Base-by-base conservation (phyloP, 208 protist genomes). In the Acanthamoeba castellanii region DNA sequence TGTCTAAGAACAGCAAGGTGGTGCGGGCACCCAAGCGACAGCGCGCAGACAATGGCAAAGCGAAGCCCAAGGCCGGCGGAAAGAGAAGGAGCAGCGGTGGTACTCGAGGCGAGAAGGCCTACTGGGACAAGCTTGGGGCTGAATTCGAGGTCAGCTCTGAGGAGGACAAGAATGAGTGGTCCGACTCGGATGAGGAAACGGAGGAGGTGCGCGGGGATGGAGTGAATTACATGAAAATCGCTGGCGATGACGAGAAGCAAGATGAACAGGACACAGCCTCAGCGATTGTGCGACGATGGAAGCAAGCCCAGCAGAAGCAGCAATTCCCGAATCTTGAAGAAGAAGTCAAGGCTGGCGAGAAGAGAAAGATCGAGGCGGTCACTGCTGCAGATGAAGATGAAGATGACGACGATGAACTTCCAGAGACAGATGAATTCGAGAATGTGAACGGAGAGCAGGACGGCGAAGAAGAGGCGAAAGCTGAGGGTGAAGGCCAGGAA, bases 131-230 rank as follows among this genome's bases (percentile, higher is more conserved):
- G 78, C 5, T 57, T 5, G 78, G 78, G 6, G 47, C 47, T 16
- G 22, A 87, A 37, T 87, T 87, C 50, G 78, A 87, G 50, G 32
- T 87, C 50, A 87, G 78, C 50, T 87, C 78, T 11, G 78, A 87
- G n/a, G 78, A 87, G 25, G 78, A 87, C 22, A 61, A 61, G 78
- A 22, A 87, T 27, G 47, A 87, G 50, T 87, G 78, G 78, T 87
- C 78, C 78, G 8, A 5, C 0, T 32, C 22, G 3, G 78, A 87
- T 0, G 78, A 87, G 4, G 78, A 42, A 11, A 22, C 37, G 22
- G 52, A 87, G 18, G 74, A 82, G 5, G 22, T 50, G 14, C 47
- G 3, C 14, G 11, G 37, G 3, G 45, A 34, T 9, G 78, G 32
- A 32, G 52, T 84, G 37, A 55, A 87, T 32, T 30, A 55, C 27